A percentile compares a stretch with the other conserved stretches of the same genome.
Evolutionary conservation across 306 rosid species (phyloP).

Genomic region (Citrullus amarus): DNA sequence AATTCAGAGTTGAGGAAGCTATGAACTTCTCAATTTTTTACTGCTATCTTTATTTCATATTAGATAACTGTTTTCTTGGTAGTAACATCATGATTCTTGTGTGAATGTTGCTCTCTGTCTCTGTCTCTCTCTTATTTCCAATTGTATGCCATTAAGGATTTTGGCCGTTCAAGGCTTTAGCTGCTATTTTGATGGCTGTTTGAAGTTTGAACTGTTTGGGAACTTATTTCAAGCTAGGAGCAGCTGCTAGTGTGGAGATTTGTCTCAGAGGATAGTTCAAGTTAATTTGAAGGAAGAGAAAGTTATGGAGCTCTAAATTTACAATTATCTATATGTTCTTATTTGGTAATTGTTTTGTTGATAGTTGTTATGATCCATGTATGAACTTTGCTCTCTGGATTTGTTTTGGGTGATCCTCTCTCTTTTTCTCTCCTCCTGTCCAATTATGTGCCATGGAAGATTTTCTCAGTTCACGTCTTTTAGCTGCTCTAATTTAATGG

Average conservation of each 20-base stretch:
- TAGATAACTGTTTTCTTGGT: background rate
- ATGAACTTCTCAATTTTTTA: background rate
- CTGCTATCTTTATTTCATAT: background rate
- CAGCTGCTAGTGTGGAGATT: background rate
- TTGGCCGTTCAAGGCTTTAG: background rate
- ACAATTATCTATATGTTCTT: background rate
- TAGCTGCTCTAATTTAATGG: background rate
- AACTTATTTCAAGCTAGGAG: background rate
- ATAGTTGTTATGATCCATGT: background rate
- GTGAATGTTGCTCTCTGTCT: background rate
- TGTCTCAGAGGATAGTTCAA: background rate
- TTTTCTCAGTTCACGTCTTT: background rate
- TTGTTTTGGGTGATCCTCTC: background rate
- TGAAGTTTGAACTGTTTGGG: background rate
- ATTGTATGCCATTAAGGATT: background rate
- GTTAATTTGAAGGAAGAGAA: too few species aligned
- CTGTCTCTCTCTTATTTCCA: too few species aligned
- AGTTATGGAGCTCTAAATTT: background rate
- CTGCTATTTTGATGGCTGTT: background rate
- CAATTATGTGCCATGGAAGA: background rate
- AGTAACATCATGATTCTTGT: background rate
- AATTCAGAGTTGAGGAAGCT: too few species aligned
- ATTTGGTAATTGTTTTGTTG: background rate
- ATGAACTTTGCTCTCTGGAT: background rate
- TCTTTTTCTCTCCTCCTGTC: background rate